phyloP scores from a whole-genome alignment of 2,329 filamentous ascomycete genomes.

The Fusarium nisikadoi region DNA sequence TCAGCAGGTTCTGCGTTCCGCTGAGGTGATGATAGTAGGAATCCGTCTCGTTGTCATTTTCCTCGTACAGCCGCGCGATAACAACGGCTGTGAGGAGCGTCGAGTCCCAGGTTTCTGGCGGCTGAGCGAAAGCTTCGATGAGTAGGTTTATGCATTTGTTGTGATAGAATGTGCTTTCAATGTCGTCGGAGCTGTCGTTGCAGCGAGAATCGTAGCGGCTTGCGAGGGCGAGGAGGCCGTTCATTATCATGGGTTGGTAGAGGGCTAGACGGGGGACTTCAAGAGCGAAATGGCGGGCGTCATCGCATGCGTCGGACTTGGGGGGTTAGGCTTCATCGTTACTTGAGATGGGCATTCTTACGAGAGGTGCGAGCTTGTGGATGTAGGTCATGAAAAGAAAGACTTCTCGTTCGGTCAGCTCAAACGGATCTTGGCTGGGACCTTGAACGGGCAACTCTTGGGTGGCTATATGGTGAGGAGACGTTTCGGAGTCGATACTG shows the following conservation, averaged over 20 bases:
- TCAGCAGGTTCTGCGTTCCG: background rate
- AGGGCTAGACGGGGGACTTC: background rate
- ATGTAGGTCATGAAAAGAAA: conserved; percentile 14
- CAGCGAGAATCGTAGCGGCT: conserved; percentile 1
- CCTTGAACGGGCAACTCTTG: fast-evolving
- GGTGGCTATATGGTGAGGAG: fast-evolving
- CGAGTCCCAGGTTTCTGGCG: background rate
- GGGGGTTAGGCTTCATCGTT: background rate
- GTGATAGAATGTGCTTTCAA: conserved; percentile 6
- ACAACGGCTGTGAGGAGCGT: background rate
- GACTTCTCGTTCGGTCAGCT: background rate
- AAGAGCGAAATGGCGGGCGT: background rate
- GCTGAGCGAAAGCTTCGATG: background rate
- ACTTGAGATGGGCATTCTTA: background rate
- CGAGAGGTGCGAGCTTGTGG: background rate
- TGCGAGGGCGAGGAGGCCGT: background rate
- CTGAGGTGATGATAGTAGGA: conserved; percentile 3
- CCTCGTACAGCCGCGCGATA: background rate
- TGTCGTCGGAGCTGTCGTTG: background rate
- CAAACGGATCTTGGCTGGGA: background rate
- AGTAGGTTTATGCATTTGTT: background rate
- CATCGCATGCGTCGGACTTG: background rate
- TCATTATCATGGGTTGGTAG: conserved; percentile 5
- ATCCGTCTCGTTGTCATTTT: background rate
- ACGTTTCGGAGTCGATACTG: background rate